Evolutionary conservation across 2,329 filamentous ascomycete genomes (phyloP), one percentile per base, ranked within the genome.

Genomic region (Penicillium griseofulvum): DNA sequence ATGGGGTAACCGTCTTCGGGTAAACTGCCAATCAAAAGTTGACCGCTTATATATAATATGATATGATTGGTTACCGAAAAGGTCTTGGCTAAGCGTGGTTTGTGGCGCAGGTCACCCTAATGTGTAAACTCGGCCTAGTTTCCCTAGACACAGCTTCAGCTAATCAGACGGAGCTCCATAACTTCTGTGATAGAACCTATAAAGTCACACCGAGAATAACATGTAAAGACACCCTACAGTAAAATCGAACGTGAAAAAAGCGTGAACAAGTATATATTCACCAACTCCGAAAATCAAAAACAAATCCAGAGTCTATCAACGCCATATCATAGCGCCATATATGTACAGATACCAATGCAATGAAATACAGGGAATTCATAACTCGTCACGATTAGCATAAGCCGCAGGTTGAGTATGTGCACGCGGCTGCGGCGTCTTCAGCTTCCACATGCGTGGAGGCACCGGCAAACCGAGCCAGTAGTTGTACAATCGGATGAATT

Each of bases 381-480:
- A 65, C 60, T 81, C 78, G 60, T 78, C 74, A 38, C 70, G 62
- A 37, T 46, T 39, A 42, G 50, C 33, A 24, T 36, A 28, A 11
- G 31, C 38, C 10, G 29, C 26, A 28, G 22, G 48, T 29, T 48
- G 17, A 29, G 48, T 41, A 29, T 42, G 53, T 1, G 26, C 24
- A 14, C 45, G 50, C n/a, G 50, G 34, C 19, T 62, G 68, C n/a
- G 79, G 79, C 22, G 75, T 66, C 49, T 73, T 67, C 24, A 84
- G 70, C 63, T 78, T 77, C 85, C 85, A 88, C 19, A 73, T 76
- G 42, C 84, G 75, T 19, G 81, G 80, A 26, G 78, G 76, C 4
- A 86, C 79, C 14, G 83, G 81, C 55, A 84, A 69, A n/a, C 86
- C 86, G 38, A 87, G 71, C 80, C 84, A 89, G 67, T 76, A 87